Conservation (phyloP, 2,329 filamentous ascomycete genomes). For the Beauveria sp. region DNA sequence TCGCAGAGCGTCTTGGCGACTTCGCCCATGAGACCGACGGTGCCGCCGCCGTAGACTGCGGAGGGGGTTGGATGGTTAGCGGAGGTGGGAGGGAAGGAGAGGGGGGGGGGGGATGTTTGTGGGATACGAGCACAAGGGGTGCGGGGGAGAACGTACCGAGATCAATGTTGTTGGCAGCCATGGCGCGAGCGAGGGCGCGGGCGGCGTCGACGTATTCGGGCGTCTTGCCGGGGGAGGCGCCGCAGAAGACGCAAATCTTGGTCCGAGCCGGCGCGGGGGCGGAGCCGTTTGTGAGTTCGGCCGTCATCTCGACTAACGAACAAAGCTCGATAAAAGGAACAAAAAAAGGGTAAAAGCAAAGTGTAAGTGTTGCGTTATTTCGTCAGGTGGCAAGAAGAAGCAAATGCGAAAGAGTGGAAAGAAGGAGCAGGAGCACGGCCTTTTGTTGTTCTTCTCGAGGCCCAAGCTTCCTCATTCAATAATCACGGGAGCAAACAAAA, state of each 20-base stretch:
- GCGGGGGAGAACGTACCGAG: slow-evolving; percentile 45
- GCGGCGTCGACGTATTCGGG: slow-evolving; percentile 73
- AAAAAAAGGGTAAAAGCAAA: not conserved
- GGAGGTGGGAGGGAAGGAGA: not conserved
- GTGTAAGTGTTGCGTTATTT: not conserved
- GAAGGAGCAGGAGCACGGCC: not conserved
- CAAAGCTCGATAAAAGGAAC: not conserved
- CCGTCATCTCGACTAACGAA: slow-evolving; percentile 4
- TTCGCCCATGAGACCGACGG: slow-evolving; percentile 92
- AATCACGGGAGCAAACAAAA: not conserved
- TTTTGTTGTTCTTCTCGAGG: not conserved
- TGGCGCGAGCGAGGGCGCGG: slow-evolving; percentile 60
- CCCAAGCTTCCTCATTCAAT: not conserved
- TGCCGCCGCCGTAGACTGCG: slow-evolving; percentile 87
- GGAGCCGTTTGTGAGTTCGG: slow-evolving; percentile 17
- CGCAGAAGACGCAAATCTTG: slow-evolving; percentile 93
- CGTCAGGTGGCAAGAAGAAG: not conserved
- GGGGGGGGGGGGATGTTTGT: not conserved
- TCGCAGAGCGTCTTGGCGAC: slow-evolving; percentile 78
- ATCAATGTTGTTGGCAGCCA: slow-evolving; percentile 69
- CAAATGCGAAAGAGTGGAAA: not conserved
- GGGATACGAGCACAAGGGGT: not conserved
- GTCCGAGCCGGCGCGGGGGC: slow-evolving; percentile 28
- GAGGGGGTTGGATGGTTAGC: slow-evolving; percentile 7
- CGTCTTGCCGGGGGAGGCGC: slow-evolving; percentile 65